Evolutionary conservation across 2,329 filamentous ascomycete genomes (phyloP), one percentile per base, ranked within the genome.

Genomic region (Colletotrichum abscissum): DNA sequence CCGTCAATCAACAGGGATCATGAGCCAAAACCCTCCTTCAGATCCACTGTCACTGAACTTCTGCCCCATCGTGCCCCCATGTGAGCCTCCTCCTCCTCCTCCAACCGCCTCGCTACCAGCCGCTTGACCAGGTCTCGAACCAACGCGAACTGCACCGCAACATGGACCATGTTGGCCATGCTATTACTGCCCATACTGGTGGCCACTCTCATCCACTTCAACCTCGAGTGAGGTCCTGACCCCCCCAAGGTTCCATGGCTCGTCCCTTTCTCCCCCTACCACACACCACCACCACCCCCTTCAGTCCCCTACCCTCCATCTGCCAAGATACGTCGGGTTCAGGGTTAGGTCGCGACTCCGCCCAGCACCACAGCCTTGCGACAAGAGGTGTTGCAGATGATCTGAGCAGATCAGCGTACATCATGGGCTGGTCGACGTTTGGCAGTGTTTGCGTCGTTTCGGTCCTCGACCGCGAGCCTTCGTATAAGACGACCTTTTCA

Each of bases 361-460:
- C 54, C 60, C 55, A 73, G 67, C 46, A 74, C 56, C 72, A 63
- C 67, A 74, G 70, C 73, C 71, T 69, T 75, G 73, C 70, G 71
- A 75, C 73, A 64, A 67, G 70, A 74, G 64, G 58, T 63, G 73
- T 75, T 75, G 73, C 73, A 75, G 73, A 71, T 75, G 62, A 75
- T 75, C 73, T 66, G 71, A 75, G 70, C 52, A 74, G 65, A 70
- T 74, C 73, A 73, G 60, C 52, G 65, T 64, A 63, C 66, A 63
- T 70, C 33, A 66, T 38, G 26, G 42, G 63, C 42, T 64, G 66
- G 26, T 33, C 55, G 63, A 54, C 58, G 55, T 70, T 73, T 73
- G 70, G 42, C 46, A 60, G 52, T 57, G 68, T 67, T 67, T 71
- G 55, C 63, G 59, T 69, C 70, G 70, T 73, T 70, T 70, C 60